These are phyloP conservation scores for Microbotryum lychnidis-dioicae DNA, from an alignment of 1,284 basidiomycete genomes.

Conservation along the genomic window DNA sequence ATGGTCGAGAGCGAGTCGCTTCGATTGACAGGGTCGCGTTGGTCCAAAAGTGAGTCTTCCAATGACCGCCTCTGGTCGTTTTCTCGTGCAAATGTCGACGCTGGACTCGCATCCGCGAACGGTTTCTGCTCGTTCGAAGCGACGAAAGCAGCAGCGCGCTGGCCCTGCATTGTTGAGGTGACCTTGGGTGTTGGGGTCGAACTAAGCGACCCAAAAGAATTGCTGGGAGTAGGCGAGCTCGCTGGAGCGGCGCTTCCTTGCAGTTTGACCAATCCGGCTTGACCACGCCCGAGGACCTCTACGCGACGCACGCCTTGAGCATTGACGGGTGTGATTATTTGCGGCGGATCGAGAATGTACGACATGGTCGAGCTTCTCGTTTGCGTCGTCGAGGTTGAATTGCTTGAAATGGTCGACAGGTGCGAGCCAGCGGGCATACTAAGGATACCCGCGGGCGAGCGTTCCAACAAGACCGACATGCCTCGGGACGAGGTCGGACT, in stretches of 20 bases:
- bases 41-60: too few species aligned
- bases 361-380: constrained; percentile 33
- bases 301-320: constrained; percentile 23
- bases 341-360: constrained; percentile 37
- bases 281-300: constrained; percentile 23
- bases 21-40: too few species aligned
- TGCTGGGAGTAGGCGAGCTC: background rate
- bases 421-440: constrained; percentile 20
- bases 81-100: too few species aligned
- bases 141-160: too few species aligned
- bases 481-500: constrained; percentile 11
- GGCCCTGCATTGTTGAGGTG: background rate
- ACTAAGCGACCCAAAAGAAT: background rate
- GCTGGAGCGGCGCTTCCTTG: background rate
- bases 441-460: background rate
- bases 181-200: background rate
- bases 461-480: constrained; percentile 13
- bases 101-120: too few species aligned
- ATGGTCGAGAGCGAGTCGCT: too few species aligned
- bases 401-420: constrained; percentile 14
- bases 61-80: too few species aligned
- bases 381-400: constrained; percentile 17
- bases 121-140: too few species aligned
- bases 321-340: constrained; percentile 33
- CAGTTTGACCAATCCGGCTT: constrained; percentile 24